Evolutionary conservation across 2,329 filamentous ascomycete species (phyloP).

Genomic region (Alternaria rosae): DNA sequence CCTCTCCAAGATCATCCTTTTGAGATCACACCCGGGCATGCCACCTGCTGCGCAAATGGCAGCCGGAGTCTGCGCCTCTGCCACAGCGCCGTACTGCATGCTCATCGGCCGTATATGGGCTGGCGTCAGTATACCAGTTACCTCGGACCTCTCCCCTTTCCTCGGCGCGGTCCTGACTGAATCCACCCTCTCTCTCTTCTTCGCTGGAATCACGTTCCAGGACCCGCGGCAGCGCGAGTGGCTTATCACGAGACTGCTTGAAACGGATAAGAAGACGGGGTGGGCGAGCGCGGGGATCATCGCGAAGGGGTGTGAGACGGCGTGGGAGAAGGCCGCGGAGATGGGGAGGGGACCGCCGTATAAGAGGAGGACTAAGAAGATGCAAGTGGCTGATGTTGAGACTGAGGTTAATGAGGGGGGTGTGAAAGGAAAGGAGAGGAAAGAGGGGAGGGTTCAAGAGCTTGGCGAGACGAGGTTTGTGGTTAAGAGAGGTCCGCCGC

Average conservation of each 20-base stretch:
- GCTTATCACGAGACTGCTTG: constrained; percentile 75
- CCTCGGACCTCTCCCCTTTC: constrained; percentile 69
- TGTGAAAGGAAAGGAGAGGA: neutral
- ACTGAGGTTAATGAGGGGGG: neutral
- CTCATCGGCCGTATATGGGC: constrained; percentile 82
- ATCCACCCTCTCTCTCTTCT: constrained; percentile 81
- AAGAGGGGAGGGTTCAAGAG: constrained; percentile 16
- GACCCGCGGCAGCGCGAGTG: constrained; percentile 76
- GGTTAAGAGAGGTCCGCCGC: constrained; percentile 67
- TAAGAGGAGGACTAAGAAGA: constrained; percentile 25
- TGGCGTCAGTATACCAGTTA: constrained; percentile 62
- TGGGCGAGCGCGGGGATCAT: constrained; percentile 87
- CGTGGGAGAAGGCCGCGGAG: constrained; percentile 79
- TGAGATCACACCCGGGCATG: constrained; percentile 86
- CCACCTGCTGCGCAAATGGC: constrained; percentile 89
- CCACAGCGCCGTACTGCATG: constrained; percentile 75
- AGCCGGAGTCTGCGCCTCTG: constrained; percentile 75
- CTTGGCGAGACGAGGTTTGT: constrained; percentile 54
- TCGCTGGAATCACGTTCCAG: constrained; percentile 82
- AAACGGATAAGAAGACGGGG: constrained; percentile 81
- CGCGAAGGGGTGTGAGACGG: constrained; percentile 81
- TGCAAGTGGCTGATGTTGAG: neutral
- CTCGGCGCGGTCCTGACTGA: constrained; percentile 85
- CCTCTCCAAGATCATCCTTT: constrained; percentile 81
- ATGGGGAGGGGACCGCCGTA: constrained; percentile 81